Base-by-base conservation (phyloP, 1,284 basidiomycete genomes). In the Phenoliferia sp. region DNA sequence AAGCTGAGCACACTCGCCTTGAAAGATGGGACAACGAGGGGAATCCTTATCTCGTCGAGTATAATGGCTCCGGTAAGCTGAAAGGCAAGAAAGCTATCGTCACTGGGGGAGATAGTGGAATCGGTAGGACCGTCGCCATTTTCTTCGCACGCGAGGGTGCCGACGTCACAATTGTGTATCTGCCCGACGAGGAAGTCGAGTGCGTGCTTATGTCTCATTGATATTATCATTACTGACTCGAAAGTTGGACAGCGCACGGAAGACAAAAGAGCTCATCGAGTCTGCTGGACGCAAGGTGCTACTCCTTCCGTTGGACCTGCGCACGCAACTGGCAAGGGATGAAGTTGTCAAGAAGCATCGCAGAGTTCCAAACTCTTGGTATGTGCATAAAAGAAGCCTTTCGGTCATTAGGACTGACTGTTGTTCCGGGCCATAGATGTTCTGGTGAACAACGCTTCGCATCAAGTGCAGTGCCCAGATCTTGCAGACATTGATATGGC, bases 141-240 rank as follows among this genome's bases (percentile, higher is more conserved):
- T 81, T 85, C 77, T 86, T 86, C 71, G 86, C 86, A 1, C 81
- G 86, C 22, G 86, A 88, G 75, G 87, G 87, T 2, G 82, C 84
- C 19, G 85, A 85, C 61, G 82, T 88, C n/a, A 85, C 86, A 0
- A 85, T 88, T 68, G 81, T 82, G n/a, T 84, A 87, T 77, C 81
- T 88, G 2, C 83, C 85, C 5, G 80, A 85, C 71, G 87, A 88
- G 77, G 79, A 85, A 71, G 79, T 82, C 66, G 87, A 89, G 54
- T 55, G 54, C 28, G 54, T 55, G 2, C n/a, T 16, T 6, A 9
- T 28, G 19, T 3, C 12, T 1, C 39, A 12, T 44, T 44, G 12
- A 12, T 12, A 44, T 12, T 12, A 12, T 44, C 12, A 12, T 44
- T 22, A 44, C 12, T 12, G 54, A 29, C 17, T 3, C 15, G n/a